Percentiles rank a stretch among this genome's conserved stretches.
Conservation (phyloP, 2,329 filamentous ascomycete species). For the Zopfia rhizophila region DNA sequence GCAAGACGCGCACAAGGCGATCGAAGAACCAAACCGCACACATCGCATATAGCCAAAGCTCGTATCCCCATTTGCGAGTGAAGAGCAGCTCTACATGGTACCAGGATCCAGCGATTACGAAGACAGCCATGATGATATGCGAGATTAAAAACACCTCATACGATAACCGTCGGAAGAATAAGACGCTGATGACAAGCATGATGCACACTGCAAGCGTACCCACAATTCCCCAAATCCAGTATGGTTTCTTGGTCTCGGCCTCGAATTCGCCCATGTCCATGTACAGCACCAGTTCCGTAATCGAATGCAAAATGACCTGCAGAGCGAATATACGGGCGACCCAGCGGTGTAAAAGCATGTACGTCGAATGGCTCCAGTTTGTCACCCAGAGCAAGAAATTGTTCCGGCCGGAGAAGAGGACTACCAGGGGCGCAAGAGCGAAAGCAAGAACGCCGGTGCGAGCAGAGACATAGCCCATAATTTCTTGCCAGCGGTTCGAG, state of each 20-base stretch:
- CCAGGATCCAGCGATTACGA: slow-evolving; percentile 47
- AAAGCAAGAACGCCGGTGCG: slow-evolving; percentile 47
- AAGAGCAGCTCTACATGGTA: slow-evolving; percentile 50
- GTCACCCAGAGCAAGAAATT: slow-evolving; percentile 53
- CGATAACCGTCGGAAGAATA: slow-evolving; percentile 36
- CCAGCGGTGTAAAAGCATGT: slow-evolving; percentile 49
- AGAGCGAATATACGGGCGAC: slow-evolving; percentile 32
- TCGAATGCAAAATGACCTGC: slow-evolving; percentile 34
- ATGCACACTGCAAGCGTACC: slow-evolving; percentile 43
- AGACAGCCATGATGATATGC: slow-evolving; percentile 44
- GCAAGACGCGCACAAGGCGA: slow-evolving; percentile 52
- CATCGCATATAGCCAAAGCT: slow-evolving; percentile 59
- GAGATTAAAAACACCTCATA: slow-evolving; percentile 51
- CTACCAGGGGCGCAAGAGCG: slow-evolving; percentile 37
- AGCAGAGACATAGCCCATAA: slow-evolving; percentile 39
- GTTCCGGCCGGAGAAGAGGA: slow-evolving; percentile 52
- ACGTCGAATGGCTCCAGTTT: slow-evolving; percentile 52
- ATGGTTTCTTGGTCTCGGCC: slow-evolving; percentile 31
- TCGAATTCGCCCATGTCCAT: slow-evolving; percentile 22
- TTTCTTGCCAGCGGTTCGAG: slow-evolving; percentile 28
- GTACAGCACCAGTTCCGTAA: slow-evolving; percentile 31
- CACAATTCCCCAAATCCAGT: slow-evolving; percentile 54
- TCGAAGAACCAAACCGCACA: slow-evolving; percentile 61
- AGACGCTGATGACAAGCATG: slow-evolving; percentile 35
- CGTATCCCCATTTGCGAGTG: slow-evolving; percentile 49